Conservation (phyloP, 768 basidiomycete genomes). For the Xerocomellus chrysenteron region DNA sequence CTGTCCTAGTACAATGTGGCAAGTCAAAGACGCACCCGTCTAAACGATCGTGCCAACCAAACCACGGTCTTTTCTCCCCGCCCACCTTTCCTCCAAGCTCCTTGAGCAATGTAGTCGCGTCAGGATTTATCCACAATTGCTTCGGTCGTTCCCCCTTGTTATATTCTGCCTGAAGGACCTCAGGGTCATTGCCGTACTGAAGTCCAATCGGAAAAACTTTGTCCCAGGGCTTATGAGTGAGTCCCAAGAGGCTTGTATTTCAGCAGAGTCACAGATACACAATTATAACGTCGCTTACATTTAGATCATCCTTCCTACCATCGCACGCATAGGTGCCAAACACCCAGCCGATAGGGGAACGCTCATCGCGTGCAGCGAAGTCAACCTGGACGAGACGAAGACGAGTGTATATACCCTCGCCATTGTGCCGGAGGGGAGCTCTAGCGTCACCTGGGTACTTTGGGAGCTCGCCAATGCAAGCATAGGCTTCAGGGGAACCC, state of each 20-base stretch:
- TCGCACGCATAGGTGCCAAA: conserved; percentile 3
- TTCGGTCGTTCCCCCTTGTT: not conserved
- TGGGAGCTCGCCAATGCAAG: not conserved
- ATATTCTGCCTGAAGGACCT: not conserved
- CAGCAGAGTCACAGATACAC: not conserved
- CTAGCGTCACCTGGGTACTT: not conserved
- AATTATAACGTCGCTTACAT: not conserved
- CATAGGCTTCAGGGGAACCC: not conserved
- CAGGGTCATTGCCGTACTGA: not conserved
- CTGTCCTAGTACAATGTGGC: not conserved
- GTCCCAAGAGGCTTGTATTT: not conserved
- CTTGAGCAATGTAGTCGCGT: not conserved
- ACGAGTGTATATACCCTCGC: not conserved
- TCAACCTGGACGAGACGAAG: conserved; percentile 3
- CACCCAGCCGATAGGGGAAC: conserved; percentile 1
- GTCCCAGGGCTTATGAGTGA: not conserved
- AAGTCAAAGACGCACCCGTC: not conserved
- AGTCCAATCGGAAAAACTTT: not conserved
- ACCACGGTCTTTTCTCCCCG: not conserved
- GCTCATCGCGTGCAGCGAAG: not conserved
- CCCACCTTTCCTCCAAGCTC: not conserved
- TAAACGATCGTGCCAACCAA: conserved; percentile 2
- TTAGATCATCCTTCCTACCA: not conserved
- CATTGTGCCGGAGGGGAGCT: not conserved
- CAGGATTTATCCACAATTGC: not conserved